Base-by-base conservation (phyloP, 352 stramenopile genomes). In the Phytophthora litchii region DNA sequence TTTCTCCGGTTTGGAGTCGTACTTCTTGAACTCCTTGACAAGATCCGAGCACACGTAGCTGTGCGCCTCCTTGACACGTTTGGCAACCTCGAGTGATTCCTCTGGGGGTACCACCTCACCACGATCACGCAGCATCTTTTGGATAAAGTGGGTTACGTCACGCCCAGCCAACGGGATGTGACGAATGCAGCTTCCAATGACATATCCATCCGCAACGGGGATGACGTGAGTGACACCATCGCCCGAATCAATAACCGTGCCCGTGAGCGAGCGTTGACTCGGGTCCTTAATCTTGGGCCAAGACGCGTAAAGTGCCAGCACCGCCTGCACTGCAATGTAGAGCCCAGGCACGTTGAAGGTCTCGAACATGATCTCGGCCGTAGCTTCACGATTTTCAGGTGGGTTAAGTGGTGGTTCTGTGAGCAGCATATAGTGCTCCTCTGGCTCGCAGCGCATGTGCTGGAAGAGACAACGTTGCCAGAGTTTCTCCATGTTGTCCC, bases 281-380 rank as follows among this genome's bases (percentile, higher is more conserved):
- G 74, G 76, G 58, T 95, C 83, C 55, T 89, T 88, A 49, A 97
- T 91, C 60, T 92, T 92, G 23, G 94, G 92, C 92, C 93, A 98
- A 25, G 87, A 97, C 14, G 95, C 95, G 54, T 96, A 96, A 20
- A 98, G 79, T 19, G 94, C 93, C 44, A 99, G 70, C 44, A 99
- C 94, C 9, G 95, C 95, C 67, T 99, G 95, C 23, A 97, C 88
- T n/a, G 87, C 91, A 56, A 98, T 98, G 77, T 98, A 98, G 16
- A 98, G 72, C 0, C 88, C 92, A 0, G 94, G 94, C 3, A 98
- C 94, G 67, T 98, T 98, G 67, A 98, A 98, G 21, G 94, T 98
- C 76, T 98, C 94, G 55, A 98, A 98, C 92, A 98, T 98, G 73
- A 98, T 97, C 78, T 98, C 93, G 29, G 92, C 95, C 27, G 94